Base-by-base conservation (phyloP, 495 filamentous ascomycete genomes). In the Cryomyces antarcticus region DNA sequence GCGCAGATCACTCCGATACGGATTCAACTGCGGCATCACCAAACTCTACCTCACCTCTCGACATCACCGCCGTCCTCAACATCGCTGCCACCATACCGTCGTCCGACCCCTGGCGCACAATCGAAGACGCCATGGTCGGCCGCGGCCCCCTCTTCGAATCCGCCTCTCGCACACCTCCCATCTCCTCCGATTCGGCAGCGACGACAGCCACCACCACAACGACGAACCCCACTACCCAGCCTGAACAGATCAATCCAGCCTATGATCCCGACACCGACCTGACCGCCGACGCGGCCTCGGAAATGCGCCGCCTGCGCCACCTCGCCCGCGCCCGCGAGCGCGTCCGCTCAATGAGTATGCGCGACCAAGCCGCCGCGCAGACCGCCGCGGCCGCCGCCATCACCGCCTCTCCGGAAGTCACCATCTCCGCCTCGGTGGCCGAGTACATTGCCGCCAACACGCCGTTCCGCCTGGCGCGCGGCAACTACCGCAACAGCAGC, bases 91-190 rank as follows among this genome's bases (percentile, higher is more conserved):
- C 33, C 9, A 10, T 36, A 37, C 48, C 6, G 46, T 46, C 30
- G 39, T 49, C 43, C 12, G 61, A 66, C 39, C 56, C 65, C 13
- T 68, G 63, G 63, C 62, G 57, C 31, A 62, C 63, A 0, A 68
- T 68, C 36, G 54, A 64, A 49, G 59, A 56, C 28, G 56, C 61
- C 27, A 62, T 65, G 49, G 39, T 37, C 39, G 17, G 17, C 17
- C 17, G 17, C 17, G 17, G 17, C 17, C 50, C 49, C 12, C 46
- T 56, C 11, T 49, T 49, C 31, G 54, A 58, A 43, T 43, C 45
- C 12, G 39, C 17, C 17, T 1, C 17, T 24, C 43, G 31, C 31
- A 3, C 41, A 1, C 12, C 41, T 33, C 4, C 9, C 41, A 37
- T 6, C 28, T 5, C 30, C 41, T 34, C 31, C 17, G 5, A 30